Base-by-base conservation (phyloP, 2,329 filamentous ascomycete species). In the Amauroascus verrucosus region DNA sequence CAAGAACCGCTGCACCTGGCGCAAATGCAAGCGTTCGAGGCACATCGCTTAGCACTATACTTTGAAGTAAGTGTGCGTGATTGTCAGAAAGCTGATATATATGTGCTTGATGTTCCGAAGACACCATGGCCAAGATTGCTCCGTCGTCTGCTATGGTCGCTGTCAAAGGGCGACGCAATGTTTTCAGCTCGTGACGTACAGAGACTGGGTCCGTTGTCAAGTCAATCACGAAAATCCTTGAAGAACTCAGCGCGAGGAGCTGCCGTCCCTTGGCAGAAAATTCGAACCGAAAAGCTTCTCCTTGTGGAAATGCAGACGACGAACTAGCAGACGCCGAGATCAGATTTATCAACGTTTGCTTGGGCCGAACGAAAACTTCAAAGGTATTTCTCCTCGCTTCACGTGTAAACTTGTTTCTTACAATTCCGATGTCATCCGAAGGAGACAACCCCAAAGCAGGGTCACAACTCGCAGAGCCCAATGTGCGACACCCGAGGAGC, bases 301-400 rank as follows among this genome's bases (percentile, higher is more conserved):
- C 86, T 32, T 85, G 85, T 1, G 88, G 88, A 57, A 84, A 85
- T 1, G 79, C 79, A 20, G 88, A 88, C 1, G 86, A 88, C 0
- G 87, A 90, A 65, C 86, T 91, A 60, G 87, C 87, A 5, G 86
- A 89, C 48, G 84, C 88, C 35, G 87, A 93, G 11, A 94, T 82
- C 49, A 95, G 75, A 64, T 85, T 90, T 62, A 95, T 79, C 43
- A 86, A 74, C 5, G 84, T 90, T 62, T 79, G 77, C 55, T 70
- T 77, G 3, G 87, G 86, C 16, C 84, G 79, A 49, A 88, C 67
- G 65, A 87, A 90, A 33, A 83, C 81, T 60, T 87, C 82, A 65
- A 90, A 91, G 47, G 88, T 75, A 69, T 87, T 88, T 54, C 85
- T 79, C 68, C 88, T 86, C 59, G 85, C 79, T 64, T 90, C 83